These are phyloP conservation scores for Diplogelasinospora grovesii DNA, from an alignment of 495 filamentous ascomycete species.

Conservation along the genomic window DNA sequence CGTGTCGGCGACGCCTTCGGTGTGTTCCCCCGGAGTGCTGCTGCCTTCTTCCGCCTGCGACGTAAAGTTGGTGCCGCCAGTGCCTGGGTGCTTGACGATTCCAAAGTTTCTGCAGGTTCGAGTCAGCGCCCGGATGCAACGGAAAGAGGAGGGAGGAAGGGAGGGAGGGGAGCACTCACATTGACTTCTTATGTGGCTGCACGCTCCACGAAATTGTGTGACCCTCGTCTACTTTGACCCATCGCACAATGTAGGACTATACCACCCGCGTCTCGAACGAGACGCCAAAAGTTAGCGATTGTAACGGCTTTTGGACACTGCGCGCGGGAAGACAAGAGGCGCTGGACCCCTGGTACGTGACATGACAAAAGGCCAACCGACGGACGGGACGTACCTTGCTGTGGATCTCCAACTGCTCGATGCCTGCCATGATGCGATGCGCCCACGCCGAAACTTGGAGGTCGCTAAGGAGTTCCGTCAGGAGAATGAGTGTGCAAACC, in stretches of 20 bases:
- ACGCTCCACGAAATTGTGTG: constrained; percentile 97
- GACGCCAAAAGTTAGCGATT: constrained; percentile 8
- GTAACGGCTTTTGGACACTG: too few relatives aligned
- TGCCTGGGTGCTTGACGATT: constrained; percentile 91
- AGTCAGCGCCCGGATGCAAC: neutral
- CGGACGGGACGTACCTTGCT: constrained; percentile 68
- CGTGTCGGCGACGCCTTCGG: constrained; percentile 33
- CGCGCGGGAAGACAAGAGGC: too few relatives aligned
- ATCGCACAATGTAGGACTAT: constrained; percentile 94
- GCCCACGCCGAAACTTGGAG: too few relatives aligned
- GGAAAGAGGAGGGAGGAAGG: neutral
- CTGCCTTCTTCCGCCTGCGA: constrained; percentile 41
- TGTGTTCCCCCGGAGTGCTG: constrained; percentile 36
- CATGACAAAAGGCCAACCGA: too few relatives aligned
- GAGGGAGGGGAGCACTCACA: constrained; percentile 42
- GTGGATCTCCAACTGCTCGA: constrained; percentile 96
- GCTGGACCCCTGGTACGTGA: too few relatives aligned
- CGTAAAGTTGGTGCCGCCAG: constrained; percentile 49
- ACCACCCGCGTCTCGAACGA: constrained; percentile 2
- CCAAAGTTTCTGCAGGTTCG: constrained; percentile 68
- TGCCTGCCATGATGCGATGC: constrained; percentile 65
- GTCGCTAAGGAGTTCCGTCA: constrained; percentile 6
- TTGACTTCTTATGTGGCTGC: constrained; percentile 93
- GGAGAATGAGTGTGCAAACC: neutral
- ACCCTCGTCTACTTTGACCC: constrained; percentile 81